Base-by-base conservation (phyloP, 2,329 filamentous ascomycete species). In the Huntiella decipiens region DNA sequence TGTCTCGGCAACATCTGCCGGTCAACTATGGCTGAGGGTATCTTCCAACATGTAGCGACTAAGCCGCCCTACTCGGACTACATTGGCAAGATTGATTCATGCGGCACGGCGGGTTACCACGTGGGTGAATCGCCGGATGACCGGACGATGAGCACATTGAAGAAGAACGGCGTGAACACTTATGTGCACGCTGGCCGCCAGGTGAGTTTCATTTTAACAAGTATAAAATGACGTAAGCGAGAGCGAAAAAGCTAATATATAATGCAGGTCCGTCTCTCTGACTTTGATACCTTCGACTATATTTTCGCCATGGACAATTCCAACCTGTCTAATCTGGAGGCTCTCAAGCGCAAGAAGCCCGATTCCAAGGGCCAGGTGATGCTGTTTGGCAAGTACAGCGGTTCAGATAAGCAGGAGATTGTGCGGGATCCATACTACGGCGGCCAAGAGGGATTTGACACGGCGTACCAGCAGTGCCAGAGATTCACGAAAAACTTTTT, bases 1-100 rank as follows among this genome's bases (percentile, higher is more conserved):
- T 98, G 91, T 63, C 71, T 96, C 32, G 91, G 91, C 60, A 98
- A 98, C 63, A 96, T 96, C 57, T 98, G 86, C 60, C 70, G 73
- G 50, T 94, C 86, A 5, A 83, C 91, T 31, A 96, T 98, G 91
- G 85, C 87, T 39, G 88, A 96, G 66, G 91, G 83, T 43, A 82
- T 94, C 53, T 96, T 98, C 64, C 75, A 77, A 49, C 73, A 78
- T 50, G 65, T 91, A 36, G 71, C 71, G 36, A 68, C 72, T 53
- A 72, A 79, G 54, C 63, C 71, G 40, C 67, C 73, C 17, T 76
- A 75, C 56, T 17, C 13, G 11, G 66, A 70, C 54, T 64, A 67
- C 50, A 75, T 95, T 56, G 65, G 64, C 12, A 66, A 66, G 50
- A 76, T 95, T 53, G 91, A 96, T 61, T 92, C 83, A 6, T 91